Evolutionary conservation across 2,329 filamentous ascomycete genomes (phyloP), one percentile per base, ranked within the genome.

Genomic region (Aspergillus sp.): DNA sequence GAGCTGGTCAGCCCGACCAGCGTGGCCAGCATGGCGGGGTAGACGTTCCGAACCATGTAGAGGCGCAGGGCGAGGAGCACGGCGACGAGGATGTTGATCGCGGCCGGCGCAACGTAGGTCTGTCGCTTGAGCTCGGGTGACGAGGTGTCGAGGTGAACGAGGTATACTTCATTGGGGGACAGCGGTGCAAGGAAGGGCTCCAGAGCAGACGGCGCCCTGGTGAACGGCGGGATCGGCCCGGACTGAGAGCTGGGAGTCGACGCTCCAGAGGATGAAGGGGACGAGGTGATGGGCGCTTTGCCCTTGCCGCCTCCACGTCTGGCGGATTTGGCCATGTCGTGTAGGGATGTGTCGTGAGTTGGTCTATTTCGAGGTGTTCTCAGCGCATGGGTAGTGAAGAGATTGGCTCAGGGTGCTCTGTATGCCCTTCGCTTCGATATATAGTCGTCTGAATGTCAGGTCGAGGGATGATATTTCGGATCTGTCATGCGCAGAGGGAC

Each of bases 111-210:
- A 45, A 85, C 64, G 73, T 96, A 97, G 64, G 95, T 88, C 65
- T 89, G 88, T 68, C 83, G 83, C 75, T 97, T 97, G 74, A 92
- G 84, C 23, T 80, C 78, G 17, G 74, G 72, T 0, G 86, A 85
- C 56, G 88, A 85, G 55, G 74, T 76, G 78, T 97, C 92, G 71
- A 96, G 78, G 76, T 96, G 91, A 25, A 88, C 81, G 64, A 97
- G 82, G 80, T 97, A 96, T 68, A 96, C 81, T 70, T 89, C 84
- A 51, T 81, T 75, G 51, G 81, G 78, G 53, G 85, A 81, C 54
- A 96, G 85, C 41, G 78, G 81, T 32, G 81, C 75, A 65, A 88
- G 79, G 68, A 96, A 87, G 10, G 85, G 81, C 47, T 79, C 64
- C 49, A 96, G 81, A 29, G 79, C 77, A 45, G 81, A 70, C 1